Base-by-base conservation (phyloP, 306 rosid species). In the Trifolium fragiferum region DNA sequence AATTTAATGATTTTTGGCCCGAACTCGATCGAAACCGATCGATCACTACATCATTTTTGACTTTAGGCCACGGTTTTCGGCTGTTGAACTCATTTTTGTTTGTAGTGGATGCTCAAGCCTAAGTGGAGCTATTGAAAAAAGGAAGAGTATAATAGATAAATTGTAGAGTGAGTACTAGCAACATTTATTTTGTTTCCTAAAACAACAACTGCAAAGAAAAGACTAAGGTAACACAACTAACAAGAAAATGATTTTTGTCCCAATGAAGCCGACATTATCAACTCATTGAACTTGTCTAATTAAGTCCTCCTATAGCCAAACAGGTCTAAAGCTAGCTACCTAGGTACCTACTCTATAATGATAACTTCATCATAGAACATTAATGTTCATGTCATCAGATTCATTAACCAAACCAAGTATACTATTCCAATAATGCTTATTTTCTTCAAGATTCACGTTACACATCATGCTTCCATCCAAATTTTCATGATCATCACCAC, bases 331-430 rank as follows among this genome's bases (percentile, higher is more conserved):
- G 54, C 76, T 76, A 85, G 27, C 47, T 41, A 66, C 35, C 70
- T 66, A 41, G 5, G 7, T 3, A 4, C 12, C 6, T 10, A n/a
- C 15, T 16, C 55, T 12, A 49, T 8, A 37, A 37, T 37, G 0
- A 7, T 16, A 30, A 38, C 66, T 60, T 60, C 19, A 41, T 41
- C 35, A 23, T 12, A 41, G 71, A 7, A 66, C 37, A 37, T 37
- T 37, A 3, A 37, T 37, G n/a, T 15, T 37, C 15, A 37, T 37
- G 3, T 41, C 33, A 41, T 66, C 71, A 4, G 89, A 77, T 54
- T 82, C 82, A 70, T 88, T 76, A 16, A 84, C 85, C 84, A 88
- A 19, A 30, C 78, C 76, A 27, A 85, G 79, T 43, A 82, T 49
- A 64, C 58, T 65, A 23, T 76, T 76, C 89, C 89, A 82, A 53